phyloP scores from a whole-genome alignment of 192 early-diverging fungal genomes.

The Martensiomyces pterosporus region DNA sequence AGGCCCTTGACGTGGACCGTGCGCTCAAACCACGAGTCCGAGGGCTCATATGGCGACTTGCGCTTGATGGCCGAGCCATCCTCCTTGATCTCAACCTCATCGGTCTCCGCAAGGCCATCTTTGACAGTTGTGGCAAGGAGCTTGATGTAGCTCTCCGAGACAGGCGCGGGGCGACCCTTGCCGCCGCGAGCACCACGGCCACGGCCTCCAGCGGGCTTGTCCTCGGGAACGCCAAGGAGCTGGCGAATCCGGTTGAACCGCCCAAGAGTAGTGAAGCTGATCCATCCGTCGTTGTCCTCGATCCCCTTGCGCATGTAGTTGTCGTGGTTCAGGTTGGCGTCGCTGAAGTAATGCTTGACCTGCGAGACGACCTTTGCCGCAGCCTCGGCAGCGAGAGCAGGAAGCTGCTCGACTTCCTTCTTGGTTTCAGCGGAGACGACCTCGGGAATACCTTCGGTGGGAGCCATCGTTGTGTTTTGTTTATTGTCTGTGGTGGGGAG shows the following conservation, averaged over 20 bases:
- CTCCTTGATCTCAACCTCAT: conserved; percentile 34
- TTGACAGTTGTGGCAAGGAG: conserved; percentile 22
- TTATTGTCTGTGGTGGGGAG: neutral
- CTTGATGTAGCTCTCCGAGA: conserved; percentile 10
- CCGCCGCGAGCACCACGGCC: too few species aligned
- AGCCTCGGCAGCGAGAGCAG: conserved; percentile 10
- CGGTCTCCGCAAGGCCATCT: conserved; percentile 12
- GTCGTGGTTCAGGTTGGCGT: conserved; percentile 50
- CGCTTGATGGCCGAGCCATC: conserved; percentile 28
- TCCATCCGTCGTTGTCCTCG: conserved; percentile 34
- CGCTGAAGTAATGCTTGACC: conserved; percentile 51
- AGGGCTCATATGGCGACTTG: conserved; percentile 22
- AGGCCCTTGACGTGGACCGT: conserved; percentile 49
- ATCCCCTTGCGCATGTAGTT: conserved; percentile 37
- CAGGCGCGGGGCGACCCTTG: conserved; percentile 5
- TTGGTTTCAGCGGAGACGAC: conserved; percentile 16
- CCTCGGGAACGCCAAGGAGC: conserved; percentile 29
- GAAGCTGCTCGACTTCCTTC: neutral
- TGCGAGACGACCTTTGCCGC: conserved; percentile 32
- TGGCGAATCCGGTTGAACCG: conserved; percentile 47
- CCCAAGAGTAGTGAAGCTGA: conserved; percentile 19
- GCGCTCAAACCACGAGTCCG: conserved; percentile 38
- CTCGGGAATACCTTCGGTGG: conserved; percentile 33
- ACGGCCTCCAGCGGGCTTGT: conserved; percentile 1
- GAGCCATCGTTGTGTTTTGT: conserved; percentile 14